Evolutionary conservation across 2,329 filamentous ascomycete species (phyloP).

Genomic region (Hymenoscyphus albidus): DNA sequence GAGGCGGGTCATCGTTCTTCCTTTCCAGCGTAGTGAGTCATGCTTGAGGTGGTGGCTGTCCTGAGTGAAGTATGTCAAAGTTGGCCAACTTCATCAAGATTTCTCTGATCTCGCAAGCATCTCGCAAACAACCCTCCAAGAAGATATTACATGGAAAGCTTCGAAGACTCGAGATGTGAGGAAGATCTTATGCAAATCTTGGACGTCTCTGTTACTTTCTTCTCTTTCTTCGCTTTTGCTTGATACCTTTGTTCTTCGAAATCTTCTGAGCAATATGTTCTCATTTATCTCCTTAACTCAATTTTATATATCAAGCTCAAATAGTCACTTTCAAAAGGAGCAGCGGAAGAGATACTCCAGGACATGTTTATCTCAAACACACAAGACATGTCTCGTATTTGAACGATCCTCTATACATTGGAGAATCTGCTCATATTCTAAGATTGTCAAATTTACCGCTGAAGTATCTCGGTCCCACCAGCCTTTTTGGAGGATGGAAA

Average conservation of each 20-base stretch:
- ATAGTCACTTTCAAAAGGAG: too few species aligned
- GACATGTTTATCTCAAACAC: too few species aligned
- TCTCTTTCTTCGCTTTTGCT: too few species aligned
- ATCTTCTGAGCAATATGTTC: neutral
- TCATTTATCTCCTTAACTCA: neutral
- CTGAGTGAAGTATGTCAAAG: neutral
- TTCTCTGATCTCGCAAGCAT: neutral
- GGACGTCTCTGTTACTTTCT: neutral
- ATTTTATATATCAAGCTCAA: neutral
- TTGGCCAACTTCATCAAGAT: neutral
- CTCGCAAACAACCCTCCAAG: neutral
- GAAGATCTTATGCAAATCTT: neutral
- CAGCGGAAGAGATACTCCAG: too few species aligned
- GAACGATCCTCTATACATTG: too few species aligned
- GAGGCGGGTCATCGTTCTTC: neutral
- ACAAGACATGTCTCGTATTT: too few species aligned
- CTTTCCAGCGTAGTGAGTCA: neutral
- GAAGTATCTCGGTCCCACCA: too few species aligned
- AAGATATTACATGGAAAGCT: too few species aligned
- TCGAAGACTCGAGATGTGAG: neutral
- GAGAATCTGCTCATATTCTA: too few species aligned
- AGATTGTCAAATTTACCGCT: too few species aligned
- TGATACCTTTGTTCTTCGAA: neutral
- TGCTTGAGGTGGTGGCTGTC: neutral
- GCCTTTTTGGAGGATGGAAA: too few species aligned